These are phyloP conservation scores for Erythrophleum ivorense DNA, from an alignment of 331 rosid genomes.

Conservation along the genomic window DNA sequence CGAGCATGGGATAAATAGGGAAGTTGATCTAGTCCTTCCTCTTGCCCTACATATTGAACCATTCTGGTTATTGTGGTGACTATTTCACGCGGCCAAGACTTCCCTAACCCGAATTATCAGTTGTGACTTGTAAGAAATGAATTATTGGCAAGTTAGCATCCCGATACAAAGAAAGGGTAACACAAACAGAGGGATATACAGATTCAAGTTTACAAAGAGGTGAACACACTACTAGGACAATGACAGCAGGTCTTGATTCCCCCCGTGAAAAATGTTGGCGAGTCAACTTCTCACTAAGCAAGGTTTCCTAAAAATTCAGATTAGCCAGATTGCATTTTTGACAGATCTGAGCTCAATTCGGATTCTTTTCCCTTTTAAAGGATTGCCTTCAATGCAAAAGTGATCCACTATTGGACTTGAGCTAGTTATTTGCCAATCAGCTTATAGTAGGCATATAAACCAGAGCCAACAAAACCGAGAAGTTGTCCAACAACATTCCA, in stretches of 20 bases:
- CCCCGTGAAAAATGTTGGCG: slow-evolving; percentile 29
- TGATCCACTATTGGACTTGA: slow-evolving; percentile 34
- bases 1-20: background rate
- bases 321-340: slow-evolving; percentile 31
- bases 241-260: slow-evolving; percentile 25
- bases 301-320: slow-evolving; percentile 27
- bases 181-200: slow-evolving; percentile 20
- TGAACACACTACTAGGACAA: slow-evolving; percentile 18
- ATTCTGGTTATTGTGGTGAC: background rate
- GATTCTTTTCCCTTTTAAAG: slow-evolving; percentile 28
- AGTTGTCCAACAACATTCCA: slow-evolving; percentile 80
- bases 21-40: background rate
- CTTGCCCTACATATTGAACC: background rate
- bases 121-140: background rate
- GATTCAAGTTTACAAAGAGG: background rate
- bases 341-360: slow-evolving; percentile 31
- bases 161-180: background rate
- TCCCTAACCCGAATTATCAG: background rate
- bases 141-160: background rate
- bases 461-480: slow-evolving; percentile 88
- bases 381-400: slow-evolving; percentile 32
- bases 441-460: slow-evolving; percentile 85
- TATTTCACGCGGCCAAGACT: background rate
- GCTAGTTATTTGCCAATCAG: slow-evolving; percentile 68
- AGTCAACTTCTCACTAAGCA: slow-evolving; percentile 37